Base-by-base conservation (phyloP, 495 filamentous ascomycete genomes). In the Tuber umbilicatum region DNA sequence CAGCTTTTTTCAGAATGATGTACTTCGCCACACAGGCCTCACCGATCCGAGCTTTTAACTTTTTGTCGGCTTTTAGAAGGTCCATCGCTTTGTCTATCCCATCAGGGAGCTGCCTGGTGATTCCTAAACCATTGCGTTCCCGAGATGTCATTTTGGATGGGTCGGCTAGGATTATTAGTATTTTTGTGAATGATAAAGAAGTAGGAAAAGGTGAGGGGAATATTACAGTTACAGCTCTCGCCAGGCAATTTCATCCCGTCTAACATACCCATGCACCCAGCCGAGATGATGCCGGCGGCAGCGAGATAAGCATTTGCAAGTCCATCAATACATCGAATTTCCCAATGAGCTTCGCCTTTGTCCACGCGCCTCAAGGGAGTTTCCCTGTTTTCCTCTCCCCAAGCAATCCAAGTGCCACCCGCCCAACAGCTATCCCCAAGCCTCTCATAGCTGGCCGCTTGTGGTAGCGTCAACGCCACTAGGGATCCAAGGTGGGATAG, bases 351-450 rank as follows among this genome's bases (percentile, higher is more conserved):
- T 40, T 79, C 73, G 23, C 82, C 85, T 70, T 84, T 85, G 69
- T 92, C 86, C 50, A 70, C 71, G 73, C 88, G 88, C 31, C 92
- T 84, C 39, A 94, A 83, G 7, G 92, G 86, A 10, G 87, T 85
- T 83, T 94, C 92, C 31, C 90, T 87, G 80, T 94, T 93, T 81
- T 94, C 87, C 68, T 89, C 90, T 19, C 92, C 92, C 91, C 92
- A 94, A 0, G 88, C 83, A 0, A 93, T 86, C 88, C 90, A 94
- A 7, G 89, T 86, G 0, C 91, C 91, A 3, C 91, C 91, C 0
- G 90, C 88, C 93, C 93, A 97, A 45, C 86, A 84, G 19, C 90
- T 86, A 76, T 92, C 90, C 4, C 79, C 79, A n/a, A 91, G 84
- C 12, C 92, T 85, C 43, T 86, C 86, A 82, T 93, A 94, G 74